phyloP scores from a whole-genome alignment of 768 basidiomycete species.

The Pholiota molesta region DNA sequence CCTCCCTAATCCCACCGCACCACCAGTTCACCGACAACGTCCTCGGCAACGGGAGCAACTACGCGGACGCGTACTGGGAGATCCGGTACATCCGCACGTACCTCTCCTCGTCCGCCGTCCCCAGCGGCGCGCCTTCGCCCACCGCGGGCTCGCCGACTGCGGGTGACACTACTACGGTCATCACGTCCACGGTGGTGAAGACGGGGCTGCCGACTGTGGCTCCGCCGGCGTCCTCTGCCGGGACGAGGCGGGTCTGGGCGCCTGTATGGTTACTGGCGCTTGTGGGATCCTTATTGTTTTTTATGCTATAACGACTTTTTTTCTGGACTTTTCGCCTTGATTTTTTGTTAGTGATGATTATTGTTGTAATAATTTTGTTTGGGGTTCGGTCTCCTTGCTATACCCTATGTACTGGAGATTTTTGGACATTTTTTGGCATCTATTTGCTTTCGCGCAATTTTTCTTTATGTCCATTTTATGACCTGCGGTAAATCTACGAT shows the following conservation, averaged over 20 bases:
- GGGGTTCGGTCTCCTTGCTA: too few species aligned
- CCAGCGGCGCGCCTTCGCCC: neutral
- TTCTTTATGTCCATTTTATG: too few species aligned
- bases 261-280: neutral
- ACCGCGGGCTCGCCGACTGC: neutral
- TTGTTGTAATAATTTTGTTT: too few species aligned
- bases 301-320: neutral
- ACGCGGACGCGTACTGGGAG: conserved; percentile 60
- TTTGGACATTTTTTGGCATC: too few species aligned
- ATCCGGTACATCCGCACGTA: conserved; percentile 63
- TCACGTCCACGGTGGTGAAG: too few species aligned
- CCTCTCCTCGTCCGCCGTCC: conserved; percentile 28
- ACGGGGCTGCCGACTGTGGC: neutral
- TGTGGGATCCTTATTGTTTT: neutral
- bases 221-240: neutral
- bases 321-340: neutral
- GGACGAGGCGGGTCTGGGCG: neutral
- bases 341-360: too few species aligned
- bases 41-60: conserved; percentile 48
- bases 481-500: too few species aligned
- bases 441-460: too few species aligned
- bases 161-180: neutral
- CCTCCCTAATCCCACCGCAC: neutral
- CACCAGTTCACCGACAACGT: conserved; percentile 44
- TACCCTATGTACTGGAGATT: too few species aligned